A percentile compares a stretch with the other conserved stretches of the same genome.
phyloP scores from a whole-genome alignment of 768 basidiomycete species.

The Phylloporus sp. region DNA sequence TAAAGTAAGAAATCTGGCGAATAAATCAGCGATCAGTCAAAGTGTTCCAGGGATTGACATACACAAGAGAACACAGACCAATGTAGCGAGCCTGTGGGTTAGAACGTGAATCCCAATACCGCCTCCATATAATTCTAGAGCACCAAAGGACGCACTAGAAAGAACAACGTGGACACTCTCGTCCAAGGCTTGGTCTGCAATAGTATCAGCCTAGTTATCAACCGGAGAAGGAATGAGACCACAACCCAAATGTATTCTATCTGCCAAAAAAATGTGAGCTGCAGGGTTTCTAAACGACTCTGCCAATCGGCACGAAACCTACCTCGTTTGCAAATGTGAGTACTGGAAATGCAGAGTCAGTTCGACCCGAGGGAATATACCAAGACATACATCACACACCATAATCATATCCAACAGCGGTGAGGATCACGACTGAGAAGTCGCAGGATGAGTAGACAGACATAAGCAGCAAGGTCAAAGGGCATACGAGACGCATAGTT shows the following conservation, averaged over 20 bases:
- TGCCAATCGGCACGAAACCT: not conserved
- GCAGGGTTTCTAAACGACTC: no score
- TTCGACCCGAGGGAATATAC: not conserved
- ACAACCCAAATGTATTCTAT: conserved; percentile 4
- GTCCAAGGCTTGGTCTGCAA: not conserved
- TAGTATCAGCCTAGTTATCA: not conserved
- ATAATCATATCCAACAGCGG: not conserved
- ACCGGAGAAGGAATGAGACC: not conserved
- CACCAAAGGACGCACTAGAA: conserved; percentile 2
- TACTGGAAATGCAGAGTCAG: not conserved
- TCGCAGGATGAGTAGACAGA: not conserved
- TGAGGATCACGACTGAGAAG: not conserved
- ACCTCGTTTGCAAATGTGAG: not conserved
- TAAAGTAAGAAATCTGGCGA: not conserved
- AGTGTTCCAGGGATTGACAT: not conserved
- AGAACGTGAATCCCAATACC: no score
- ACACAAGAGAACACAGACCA: not conserved
- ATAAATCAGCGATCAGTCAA: not conserved
- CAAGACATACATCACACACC: not conserved
- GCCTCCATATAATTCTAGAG: no score
- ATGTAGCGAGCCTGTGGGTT: not conserved
- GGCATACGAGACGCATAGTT: not conserved
- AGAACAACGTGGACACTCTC: not conserved
- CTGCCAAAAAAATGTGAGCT: not conserved
- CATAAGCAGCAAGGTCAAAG: not conserved